Evolutionary conservation across 371 early-diverging fungal species (phyloP).

Genomic region (Apophysomyces ossiformis): DNA sequence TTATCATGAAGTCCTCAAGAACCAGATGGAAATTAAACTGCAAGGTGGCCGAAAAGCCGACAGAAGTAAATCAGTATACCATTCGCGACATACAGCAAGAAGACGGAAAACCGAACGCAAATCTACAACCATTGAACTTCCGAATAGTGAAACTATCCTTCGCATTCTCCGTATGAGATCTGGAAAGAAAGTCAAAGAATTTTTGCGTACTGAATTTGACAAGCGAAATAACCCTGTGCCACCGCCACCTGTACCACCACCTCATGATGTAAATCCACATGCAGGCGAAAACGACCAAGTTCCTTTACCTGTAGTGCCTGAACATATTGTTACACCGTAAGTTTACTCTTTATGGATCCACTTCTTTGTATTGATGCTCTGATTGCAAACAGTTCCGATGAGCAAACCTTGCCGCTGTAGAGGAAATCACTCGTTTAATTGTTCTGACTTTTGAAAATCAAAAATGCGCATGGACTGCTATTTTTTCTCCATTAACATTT

Average conservation of each 20-base stretch:
- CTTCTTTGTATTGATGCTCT: neutral
- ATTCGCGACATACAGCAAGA: conserved; percentile 27
- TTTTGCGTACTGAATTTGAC: conserved; percentile 28
- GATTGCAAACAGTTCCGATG: conserved; percentile 6
- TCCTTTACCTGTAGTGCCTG: conserved; percentile 13
- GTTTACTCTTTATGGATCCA: neutral
- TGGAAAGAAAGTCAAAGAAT: conserved; percentile 38
- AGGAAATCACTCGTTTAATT: neutral
- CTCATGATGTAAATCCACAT: neutral
- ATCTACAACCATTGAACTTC: conserved; percentile 21
- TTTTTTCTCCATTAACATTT: too few species aligned
- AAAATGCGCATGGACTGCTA: too few species aligned
- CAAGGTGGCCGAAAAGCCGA: conserved; percentile 26
- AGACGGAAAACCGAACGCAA: conserved; percentile 17
- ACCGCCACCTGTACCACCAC: neutral
- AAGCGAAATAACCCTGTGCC: conserved; percentile 21
- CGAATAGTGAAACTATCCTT: conserved; percentile 44
- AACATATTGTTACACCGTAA: conserved; percentile 12
- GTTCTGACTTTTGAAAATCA: neutral
- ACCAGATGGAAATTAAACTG: conserved; percentile 27
- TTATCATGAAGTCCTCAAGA: conserved; percentile 40
- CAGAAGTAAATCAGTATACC: conserved; percentile 27
- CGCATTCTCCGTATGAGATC: conserved; percentile 44
- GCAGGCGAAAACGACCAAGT: neutral
- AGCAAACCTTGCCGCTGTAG: conserved; percentile 9